Base-by-base conservation (phyloP, 495 filamentous ascomycete genomes). In the Penicillium riverlandense region DNA sequence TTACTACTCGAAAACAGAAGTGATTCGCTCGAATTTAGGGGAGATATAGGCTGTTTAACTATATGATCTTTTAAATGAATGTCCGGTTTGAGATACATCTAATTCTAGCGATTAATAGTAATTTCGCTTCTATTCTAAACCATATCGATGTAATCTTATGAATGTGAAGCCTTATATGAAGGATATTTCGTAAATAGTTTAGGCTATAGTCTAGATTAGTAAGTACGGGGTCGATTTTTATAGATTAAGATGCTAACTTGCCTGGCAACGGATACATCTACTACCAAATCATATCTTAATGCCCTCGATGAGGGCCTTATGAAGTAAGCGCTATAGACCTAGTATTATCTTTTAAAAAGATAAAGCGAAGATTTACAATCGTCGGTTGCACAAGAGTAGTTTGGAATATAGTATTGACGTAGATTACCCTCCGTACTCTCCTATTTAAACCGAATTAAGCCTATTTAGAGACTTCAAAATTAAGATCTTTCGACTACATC, bases 151-250 rank as follows among this genome's bases (percentile, higher is more conserved):
- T 4, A 9, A 42, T 27, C 32, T 42, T 35, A 35, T 42, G 22
- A 42, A 35, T 35, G 4, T 31, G 2, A 35, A 34, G 14, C 13
- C 27, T 10, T 42, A 42, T 27, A 27, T 42, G 2, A 42, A 42
- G n/a, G 40, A 42, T 35, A 42, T 42, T 42, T 42, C 14, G n/a
- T 11, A 42, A 16, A 42, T 42, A 42, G 40, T 42, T 42, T 35
- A 42, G 8, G 31, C 38, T 41, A 41, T 4, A 41, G 31, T 41
- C 28, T 41, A 32, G 38, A 11, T 41, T 13, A 14, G 38, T 14
- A 28, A 28, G 6, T 14, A 13, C 7, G 14, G 4, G 14, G 9
- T 34, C 9, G 7, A 12, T 34, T 34, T 7, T 34, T 34, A 34
- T 34, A 34, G 32, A 8, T 1, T 5, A 7, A 2, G 32, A 34